phyloP scores from a whole-genome alignment of 202 grass and related monocot genomes.

The Saccharum hybrid region DNA sequence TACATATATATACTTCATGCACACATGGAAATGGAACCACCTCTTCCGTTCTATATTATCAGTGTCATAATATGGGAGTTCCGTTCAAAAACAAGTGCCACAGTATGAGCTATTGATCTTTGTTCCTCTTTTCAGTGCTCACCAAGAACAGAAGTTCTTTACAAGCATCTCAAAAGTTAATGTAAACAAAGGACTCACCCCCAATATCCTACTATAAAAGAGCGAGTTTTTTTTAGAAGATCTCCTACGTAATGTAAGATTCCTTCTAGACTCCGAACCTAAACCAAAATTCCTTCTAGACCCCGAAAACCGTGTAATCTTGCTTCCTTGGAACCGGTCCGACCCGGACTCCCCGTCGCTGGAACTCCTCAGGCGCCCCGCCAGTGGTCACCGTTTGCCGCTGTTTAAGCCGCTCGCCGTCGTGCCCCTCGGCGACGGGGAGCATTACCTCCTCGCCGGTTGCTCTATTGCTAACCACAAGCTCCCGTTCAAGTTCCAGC shows the following conservation, averaged over 20 bases:
- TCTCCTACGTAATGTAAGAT: no score
- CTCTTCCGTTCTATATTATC: background rate
- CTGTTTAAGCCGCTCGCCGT: background rate
- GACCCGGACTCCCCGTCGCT: no score
- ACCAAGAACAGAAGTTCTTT: background rate
- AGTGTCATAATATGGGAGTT: no score
- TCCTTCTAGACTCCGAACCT: no score
- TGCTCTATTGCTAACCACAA: background rate
- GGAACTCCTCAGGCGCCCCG: no score
- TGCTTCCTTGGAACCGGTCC: no score
- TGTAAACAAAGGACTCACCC: background rate
- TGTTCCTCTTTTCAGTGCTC: background rate
- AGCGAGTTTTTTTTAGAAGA: no score
- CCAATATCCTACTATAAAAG: no score
- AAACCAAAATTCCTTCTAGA: no score
- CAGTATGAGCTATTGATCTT: background rate
- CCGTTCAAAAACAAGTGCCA: no score
- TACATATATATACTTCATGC: background rate
- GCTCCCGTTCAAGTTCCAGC: background rate
- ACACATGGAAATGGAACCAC: background rate
- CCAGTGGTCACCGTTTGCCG: no score
- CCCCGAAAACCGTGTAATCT: no score
- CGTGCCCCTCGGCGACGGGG: background rate
- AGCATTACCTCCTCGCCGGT: background rate
- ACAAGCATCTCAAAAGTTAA: background rate